A percentile compares a stretch with the other conserved stretches of the same genome.
Conservation (phyloP, 1,284 basidiomycete genomes). For the Pulchroboletus neoregius region DNA sequence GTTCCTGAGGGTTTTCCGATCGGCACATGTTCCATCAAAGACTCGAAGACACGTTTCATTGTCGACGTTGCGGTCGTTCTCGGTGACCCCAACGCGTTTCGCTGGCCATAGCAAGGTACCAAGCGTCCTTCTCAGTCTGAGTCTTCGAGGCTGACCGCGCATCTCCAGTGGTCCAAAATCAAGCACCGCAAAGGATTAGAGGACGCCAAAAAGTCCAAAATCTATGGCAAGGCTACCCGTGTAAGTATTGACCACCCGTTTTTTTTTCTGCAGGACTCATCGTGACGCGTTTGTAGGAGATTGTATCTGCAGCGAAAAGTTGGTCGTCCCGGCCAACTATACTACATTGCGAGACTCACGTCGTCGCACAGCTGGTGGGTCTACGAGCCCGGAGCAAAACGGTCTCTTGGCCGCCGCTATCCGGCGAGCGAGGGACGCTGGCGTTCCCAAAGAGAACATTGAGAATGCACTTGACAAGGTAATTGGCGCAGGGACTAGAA, state of each 20-base stretch:
- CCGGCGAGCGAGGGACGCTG: slow-evolving; percentile 57
- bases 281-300: slow-evolving; percentile 51
- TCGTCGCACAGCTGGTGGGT: slow-evolving; percentile 52
- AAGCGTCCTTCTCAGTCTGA: not conserved
- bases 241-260: slow-evolving; percentile 39
- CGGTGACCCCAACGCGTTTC: slow-evolving; percentile 32
- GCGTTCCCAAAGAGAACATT: slow-evolving; percentile 77
- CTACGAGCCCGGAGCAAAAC: slow-evolving; percentile 64
- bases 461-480: slow-evolving; percentile 70
- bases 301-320: slow-evolving; percentile 66
- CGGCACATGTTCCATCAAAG: slow-evolving; percentile 1
- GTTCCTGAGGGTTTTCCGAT: slow-evolving; percentile 12
- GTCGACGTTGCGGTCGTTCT: slow-evolving; percentile 35
- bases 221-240: slow-evolving; percentile 57
- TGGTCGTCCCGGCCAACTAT: slow-evolving; percentile 20
- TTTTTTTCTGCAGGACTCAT: slow-evolving; percentile 1
- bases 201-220: slow-evolving; percentile 60
- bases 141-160: slow-evolving; percentile 5
- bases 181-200: slow-evolving; percentile 74
- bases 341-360: not conserved
- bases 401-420: slow-evolving; percentile 57
- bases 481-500: slow-evolving; percentile 8
- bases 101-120: slow-evolving; percentile 68
- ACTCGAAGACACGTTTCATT: not conserved
- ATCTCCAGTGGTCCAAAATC: slow-evolving; percentile 80